Evolutionary conservation across 306 rosid species (phyloP), one percentile per base, ranked within the genome.

Genomic region (Rosa persica): DNA sequence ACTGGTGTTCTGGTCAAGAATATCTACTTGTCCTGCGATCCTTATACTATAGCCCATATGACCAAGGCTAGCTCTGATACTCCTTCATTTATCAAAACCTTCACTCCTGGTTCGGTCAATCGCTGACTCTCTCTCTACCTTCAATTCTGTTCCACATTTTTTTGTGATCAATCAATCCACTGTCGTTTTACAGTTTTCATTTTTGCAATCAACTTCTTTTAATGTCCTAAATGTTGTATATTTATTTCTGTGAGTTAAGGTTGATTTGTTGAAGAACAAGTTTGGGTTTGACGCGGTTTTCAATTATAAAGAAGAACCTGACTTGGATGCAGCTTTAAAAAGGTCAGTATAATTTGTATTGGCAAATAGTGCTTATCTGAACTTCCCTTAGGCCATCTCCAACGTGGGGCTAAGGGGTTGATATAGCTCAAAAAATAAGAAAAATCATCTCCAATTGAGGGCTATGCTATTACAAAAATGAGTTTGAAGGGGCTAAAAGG

Each of bases 251-350:
- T 58, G 44, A 58, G 12, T 25, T 15, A 62, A 79, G 82, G 67
- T 79, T 25, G 73, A 79, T 73, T 47, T 83, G 67, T 48, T 79
- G 83, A 83, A 76, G 76, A 76, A 79, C 48, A 76, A 83, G 72
- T 70, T 82, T 19, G 70, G 81, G n/a, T 82, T 82, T 30, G 78
- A 82, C 2, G 85, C 77, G 30, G 79, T 81, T 46, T 83, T 83
- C 78, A 79, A 79, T 69, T 83, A 83, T 64, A 83, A 83, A 43
- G 86, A 79, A 83, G 86, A 79, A 65, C 52, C 22, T 47, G 72
- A 79, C 51, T 46, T 79, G 72, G 68, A 43, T 52, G 83, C 81
- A 42, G 83, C 86, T 66, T 20, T 82, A 12, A 72, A 72, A 65
- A 72, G 76, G 83, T 80, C 13, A 27, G n/a, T 44, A 23, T 4